Evolutionary conservation across 2,329 filamentous ascomycete genomes (phyloP).

Genomic region (Elsinoe perseae): DNA sequence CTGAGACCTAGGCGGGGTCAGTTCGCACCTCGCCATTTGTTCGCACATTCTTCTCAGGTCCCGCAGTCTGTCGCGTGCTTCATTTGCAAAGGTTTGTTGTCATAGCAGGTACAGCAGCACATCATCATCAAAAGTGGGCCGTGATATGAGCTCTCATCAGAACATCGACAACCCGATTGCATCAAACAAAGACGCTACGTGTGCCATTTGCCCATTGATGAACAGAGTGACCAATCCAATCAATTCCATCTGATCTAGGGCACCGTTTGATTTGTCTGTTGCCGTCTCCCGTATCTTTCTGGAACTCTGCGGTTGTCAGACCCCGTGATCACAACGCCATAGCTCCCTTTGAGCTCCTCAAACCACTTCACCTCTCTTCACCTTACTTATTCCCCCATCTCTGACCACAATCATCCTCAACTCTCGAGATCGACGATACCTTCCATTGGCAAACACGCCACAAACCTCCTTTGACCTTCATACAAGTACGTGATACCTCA

Average conservation of each 20-base stretch:
- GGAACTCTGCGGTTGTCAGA: constrained; percentile 1
- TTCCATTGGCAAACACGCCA: not conserved
- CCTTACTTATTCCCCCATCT: not conserved
- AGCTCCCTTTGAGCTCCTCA: constrained; percentile 6
- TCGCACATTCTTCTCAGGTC: constrained; percentile 5
- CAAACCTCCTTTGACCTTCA: not conserved
- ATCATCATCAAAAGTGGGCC: constrained; percentile 8
- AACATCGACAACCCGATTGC: not conserved
- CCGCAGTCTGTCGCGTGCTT: constrained; percentile 10
- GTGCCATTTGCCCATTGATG: not conserved
- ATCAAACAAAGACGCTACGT: not conserved
- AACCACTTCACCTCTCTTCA: constrained; percentile 3
- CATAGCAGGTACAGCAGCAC: not conserved
- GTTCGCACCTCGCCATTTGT: not conserved
- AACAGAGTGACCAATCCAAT: not conserved
- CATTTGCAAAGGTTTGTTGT: not conserved
- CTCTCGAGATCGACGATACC: not conserved
- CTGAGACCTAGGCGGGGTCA: not conserved
- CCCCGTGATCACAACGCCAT: constrained; percentile 5
- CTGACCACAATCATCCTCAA: not conserved
- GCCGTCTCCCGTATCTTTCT: not conserved
- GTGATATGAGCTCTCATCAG: not conserved
- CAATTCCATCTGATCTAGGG: not conserved
- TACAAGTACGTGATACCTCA: constrained; percentile 2
- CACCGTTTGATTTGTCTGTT: constrained; percentile 10